Percentiles rank a stretch among this genome's conserved stretches.
Evolutionary conservation across 495 filamentous ascomycete species (phyloP).

Genomic region (Acidiella bohemica): DNA sequence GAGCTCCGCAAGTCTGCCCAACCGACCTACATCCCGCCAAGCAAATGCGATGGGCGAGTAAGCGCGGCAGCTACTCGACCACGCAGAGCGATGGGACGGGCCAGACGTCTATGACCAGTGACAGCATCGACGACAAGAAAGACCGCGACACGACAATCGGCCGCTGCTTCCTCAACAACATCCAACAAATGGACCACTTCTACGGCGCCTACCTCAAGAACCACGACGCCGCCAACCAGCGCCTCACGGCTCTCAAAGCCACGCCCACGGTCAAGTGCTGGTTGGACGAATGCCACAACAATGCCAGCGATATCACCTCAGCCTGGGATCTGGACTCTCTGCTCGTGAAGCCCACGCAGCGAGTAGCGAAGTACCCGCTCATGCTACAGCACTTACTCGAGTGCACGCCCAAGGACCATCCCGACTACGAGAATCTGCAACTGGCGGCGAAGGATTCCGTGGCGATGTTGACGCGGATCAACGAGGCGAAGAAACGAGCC

Average conservation of each 20-base stretch:
- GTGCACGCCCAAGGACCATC: slow-evolving; percentile 65
- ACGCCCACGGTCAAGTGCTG: slow-evolving; percentile 70
- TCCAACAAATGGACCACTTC: slow-evolving; percentile 66
- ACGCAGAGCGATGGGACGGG: slow-evolving; percentile 33
- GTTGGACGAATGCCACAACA: slow-evolving; percentile 79
- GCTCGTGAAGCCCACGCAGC: slow-evolving; percentile 88
- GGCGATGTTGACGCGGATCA: slow-evolving; percentile 66
- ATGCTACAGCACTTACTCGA: slow-evolving; percentile 66
- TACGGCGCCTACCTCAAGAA: slow-evolving; percentile 80
- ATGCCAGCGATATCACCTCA: slow-evolving; percentile 72
- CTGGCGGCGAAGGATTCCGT: slow-evolving; percentile 50
- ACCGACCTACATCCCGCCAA: slow-evolving; percentile 56
- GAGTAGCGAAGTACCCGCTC: slow-evolving; percentile 82
- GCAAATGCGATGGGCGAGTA: slow-evolving; percentile 43
- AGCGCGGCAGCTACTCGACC: slow-evolving; percentile 38
- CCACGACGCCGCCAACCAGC: slow-evolving; percentile 68
- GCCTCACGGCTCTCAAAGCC: slow-evolving; percentile 57
- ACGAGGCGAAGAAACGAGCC: slow-evolving; percentile 81
- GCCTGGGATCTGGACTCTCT: slow-evolving; percentile 92
- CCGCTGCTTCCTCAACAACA: slow-evolving; percentile 57
- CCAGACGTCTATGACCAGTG: slow-evolving; percentile 17
- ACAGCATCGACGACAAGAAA: slow-evolving; percentile 42
- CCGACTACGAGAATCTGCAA: slow-evolving; percentile 57
- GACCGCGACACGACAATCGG: slow-evolving; percentile 68
- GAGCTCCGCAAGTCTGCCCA: slow-evolving; percentile 63